A percentile compares a stretch with the other conserved stretches of the same genome.
These are phyloP conservation scores for Juncus effusus DNA, from an alignment of 176 grass and related monocot species.

Conservation along the genomic window DNA sequence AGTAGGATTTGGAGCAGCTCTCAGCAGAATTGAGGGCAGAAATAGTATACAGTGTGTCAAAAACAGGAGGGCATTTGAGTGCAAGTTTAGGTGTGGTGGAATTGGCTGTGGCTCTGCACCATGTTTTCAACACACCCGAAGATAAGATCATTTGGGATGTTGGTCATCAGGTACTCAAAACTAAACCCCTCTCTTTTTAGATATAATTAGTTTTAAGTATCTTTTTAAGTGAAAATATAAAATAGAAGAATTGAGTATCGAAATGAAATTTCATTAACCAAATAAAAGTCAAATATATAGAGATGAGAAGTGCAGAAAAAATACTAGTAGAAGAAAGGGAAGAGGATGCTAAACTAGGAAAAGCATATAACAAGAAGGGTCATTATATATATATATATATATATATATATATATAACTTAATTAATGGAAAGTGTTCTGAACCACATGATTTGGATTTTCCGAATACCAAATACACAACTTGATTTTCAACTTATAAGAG, in stretches of 20 bases:
- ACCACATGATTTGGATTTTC: too few species aligned
- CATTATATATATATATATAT: too few species aligned
- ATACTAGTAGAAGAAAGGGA: too few species aligned
- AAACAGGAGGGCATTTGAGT: slow-evolving; percentile 81
- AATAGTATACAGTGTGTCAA: slow-evolving; percentile 59
- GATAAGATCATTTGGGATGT: slow-evolving; percentile 99
- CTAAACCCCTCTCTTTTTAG: neutral
- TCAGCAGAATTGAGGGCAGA: slow-evolving; percentile 74
- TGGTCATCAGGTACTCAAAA: slow-evolving; percentile 59
- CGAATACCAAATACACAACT: too few species aligned
- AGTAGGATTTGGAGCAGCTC: slow-evolving; percentile 82
- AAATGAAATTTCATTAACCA: neutral
- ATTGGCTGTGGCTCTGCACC: slow-evolving; percentile 75
- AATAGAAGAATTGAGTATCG: neutral
- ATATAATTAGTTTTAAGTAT: neutral
- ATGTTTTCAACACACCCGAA: slow-evolving; percentile 80
- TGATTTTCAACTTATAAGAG: too few species aligned
- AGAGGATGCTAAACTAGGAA: too few species aligned
- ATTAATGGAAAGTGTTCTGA: too few species aligned
- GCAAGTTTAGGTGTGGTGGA: slow-evolving; percentile 82
- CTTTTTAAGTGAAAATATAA: neutral
- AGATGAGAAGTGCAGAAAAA: too few species aligned
- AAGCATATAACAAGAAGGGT: too few species aligned
- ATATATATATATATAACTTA: too few species aligned
- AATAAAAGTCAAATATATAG: too few species aligned